Evolutionary conservation across 805 yeast genomes (phyloP).

Genomic region (Pichia paraexigua): DNA sequence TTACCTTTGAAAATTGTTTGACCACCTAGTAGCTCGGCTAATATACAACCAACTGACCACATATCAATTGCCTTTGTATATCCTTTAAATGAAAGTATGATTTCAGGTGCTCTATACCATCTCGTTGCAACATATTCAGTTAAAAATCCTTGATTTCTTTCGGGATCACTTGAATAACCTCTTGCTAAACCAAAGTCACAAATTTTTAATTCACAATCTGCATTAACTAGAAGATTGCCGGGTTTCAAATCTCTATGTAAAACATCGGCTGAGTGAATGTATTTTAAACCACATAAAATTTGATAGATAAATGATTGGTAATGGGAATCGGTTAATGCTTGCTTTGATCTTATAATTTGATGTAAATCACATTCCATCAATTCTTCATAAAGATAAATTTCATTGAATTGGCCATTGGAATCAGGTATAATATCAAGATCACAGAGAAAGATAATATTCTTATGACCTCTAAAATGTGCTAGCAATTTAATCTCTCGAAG

Average conservation of each 20-base stretch:
- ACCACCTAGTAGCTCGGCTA: conserved; percentile 90
- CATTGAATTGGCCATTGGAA: conserved; percentile 67
- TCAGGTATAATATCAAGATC: conserved; percentile 88
- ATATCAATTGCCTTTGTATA: conserved; percentile 95
- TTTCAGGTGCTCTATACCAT: conserved; percentile 98
- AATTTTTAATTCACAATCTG: conserved; percentile 92
- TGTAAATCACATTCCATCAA: conserved; percentile 98
- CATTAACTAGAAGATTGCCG: conserved; percentile 84
- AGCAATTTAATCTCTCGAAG: conserved; percentile 82
- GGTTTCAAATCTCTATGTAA: conserved; percentile 94
- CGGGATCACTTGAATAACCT: conserved; percentile 77
- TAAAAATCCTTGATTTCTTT: conserved; percentile 83
- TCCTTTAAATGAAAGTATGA: conserved; percentile 88
- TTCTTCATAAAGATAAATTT: conserved; percentile 89
- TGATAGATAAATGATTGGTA: conserved; percentile 91
- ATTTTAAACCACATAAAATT: conserved; percentile 85
- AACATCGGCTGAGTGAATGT: conserved; percentile 93
- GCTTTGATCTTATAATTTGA: conserved; percentile 90
- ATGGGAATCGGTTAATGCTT: conserved; percentile 89
- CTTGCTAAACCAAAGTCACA: conserved; percentile 97
- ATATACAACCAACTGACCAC: conserved; percentile 97
- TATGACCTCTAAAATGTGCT: conserved; percentile 92
- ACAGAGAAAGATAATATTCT: conserved; percentile 89
- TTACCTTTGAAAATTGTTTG: conserved; percentile 89
- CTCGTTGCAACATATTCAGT: conserved; percentile 98